phyloP scores from a whole-genome alignment of 805 yeast genomes.

The Lachancea lanzarotensis region DNA sequence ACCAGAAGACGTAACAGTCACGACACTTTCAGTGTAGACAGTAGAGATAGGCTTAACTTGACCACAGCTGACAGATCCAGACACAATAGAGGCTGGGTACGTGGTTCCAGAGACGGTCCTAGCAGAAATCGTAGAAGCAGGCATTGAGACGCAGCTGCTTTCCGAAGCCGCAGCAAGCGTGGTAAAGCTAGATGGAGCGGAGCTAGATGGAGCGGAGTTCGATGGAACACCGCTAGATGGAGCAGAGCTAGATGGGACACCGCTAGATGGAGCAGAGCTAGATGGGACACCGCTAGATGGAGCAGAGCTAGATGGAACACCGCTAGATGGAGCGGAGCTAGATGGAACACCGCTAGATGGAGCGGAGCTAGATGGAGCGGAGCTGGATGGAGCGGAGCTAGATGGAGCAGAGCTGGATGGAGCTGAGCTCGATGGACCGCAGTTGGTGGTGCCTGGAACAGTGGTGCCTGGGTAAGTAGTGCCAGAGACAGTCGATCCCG shows the following conservation, averaged over 20 bases:
- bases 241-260: not conserved
- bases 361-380: slow-evolving; percentile 1
- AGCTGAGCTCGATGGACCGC: slow-evolving; percentile 1
- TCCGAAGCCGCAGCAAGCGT: not conserved
- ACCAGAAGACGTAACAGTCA: slow-evolving; percentile 7
- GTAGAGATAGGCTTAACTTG: not conserved
- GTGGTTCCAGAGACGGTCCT: not conserved
- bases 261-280: not conserved
- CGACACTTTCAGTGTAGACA: slow-evolving; percentile 1
- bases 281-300: not conserved
- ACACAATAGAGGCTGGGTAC: not conserved
- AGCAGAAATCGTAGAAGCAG: not conserved
- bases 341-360: slow-evolving; percentile 1
- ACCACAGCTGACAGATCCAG: slow-evolving; percentile 3
- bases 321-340: not conserved
- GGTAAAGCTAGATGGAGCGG: slow-evolving; percentile 3
- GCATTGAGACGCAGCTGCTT: not conserved
- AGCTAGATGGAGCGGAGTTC: not conserved
- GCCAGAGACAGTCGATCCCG: slow-evolving; percentile 1
- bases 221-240: not conserved
- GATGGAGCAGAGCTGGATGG: slow-evolving; percentile 2
- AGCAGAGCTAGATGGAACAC: not conserved
- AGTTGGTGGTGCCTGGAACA: slow-evolving; percentile 1
- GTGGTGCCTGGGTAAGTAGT: not conserved
- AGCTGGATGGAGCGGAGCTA: not conserved